A percentile compares a stretch with the other conserved stretches of the same genome.
Evolutionary conservation across 108 stramenopile species (phyloP).

Genomic region (Cylindrotheca fusiformis): DNA sequence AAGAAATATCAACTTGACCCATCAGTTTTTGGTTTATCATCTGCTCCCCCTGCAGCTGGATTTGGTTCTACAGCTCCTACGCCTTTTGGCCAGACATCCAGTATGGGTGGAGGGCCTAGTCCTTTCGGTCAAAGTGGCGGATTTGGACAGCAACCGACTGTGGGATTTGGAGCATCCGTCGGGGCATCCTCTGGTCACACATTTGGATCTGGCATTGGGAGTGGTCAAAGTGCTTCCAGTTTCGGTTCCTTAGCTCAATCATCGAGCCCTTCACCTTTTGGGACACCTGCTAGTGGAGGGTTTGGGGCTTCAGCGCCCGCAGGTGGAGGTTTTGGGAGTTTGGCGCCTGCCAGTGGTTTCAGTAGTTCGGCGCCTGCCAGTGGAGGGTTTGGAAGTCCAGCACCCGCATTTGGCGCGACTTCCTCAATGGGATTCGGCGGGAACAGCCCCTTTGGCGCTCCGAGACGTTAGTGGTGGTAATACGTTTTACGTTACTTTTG

Average conservation of each 20-base stretch:
- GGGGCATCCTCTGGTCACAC: slow-evolving; percentile 13
- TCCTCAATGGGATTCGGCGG: slow-evolving; percentile 31
- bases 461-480: no score
- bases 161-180: slow-evolving; percentile 38
- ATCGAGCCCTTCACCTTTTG: slow-evolving; percentile 35
- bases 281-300: slow-evolving; percentile 17
- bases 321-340: no score
- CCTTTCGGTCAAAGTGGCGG: slow-evolving; percentile 37
- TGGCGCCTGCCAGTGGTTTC: no score
- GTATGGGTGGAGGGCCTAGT: slow-evolving; percentile 31
- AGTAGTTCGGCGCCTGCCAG: slow-evolving; percentile 4
- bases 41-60: slow-evolving; percentile 22
- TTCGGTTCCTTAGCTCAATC: slow-evolving; percentile 48
- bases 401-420: slow-evolving; percentile 36
- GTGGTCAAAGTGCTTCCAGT: slow-evolving; percentile 16
- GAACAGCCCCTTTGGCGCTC: slow-evolving; percentile 45
- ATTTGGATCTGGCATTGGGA: slow-evolving; percentile 37
- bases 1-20: slow-evolving; percentile 85
- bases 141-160: slow-evolving; percentile 42
- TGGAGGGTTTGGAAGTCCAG: slow-evolving; percentile 20
- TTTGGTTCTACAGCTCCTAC: slow-evolving; percentile 25
- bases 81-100: slow-evolving; percentile 45
- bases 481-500: no score
- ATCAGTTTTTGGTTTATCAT: slow-evolving; percentile 59
- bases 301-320: slow-evolving; percentile 24